Percentiles rank a stretch among this genome's conserved stretches.
Evolutionary conservation across 2,329 filamentous ascomycete genomes (phyloP).

Genomic region (Alternaria angustiovoidea): DNA sequence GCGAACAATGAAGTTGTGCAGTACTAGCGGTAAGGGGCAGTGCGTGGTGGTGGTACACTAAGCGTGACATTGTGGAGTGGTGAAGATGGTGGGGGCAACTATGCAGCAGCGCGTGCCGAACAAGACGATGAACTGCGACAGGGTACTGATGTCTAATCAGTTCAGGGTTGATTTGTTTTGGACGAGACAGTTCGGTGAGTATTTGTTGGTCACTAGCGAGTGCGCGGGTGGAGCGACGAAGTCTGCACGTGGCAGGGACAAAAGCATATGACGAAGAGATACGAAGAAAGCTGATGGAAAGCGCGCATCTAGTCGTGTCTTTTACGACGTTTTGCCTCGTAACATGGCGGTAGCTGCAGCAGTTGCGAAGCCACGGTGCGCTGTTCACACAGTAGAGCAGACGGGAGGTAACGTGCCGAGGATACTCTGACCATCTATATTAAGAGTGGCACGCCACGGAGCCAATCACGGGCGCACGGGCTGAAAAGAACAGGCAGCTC

Average conservation of each 20-base stretch:
- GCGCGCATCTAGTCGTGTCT: conserved; percentile 3
- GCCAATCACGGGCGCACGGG: conserved; percentile 29
- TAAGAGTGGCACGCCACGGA: conserved; percentile 30
- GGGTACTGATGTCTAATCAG: conserved; percentile 7
- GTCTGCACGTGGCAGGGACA: conserved; percentile 5
- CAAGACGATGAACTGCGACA: neutral
- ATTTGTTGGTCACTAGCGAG: conserved; percentile 7
- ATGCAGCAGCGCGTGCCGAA: neutral
- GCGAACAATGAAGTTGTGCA: conserved; percentile 1
- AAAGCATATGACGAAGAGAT: conserved; percentile 13
- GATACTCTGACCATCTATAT: conserved; percentile 32
- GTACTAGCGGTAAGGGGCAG: conserved; percentile 6
- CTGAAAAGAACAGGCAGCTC: conserved; percentile 16
- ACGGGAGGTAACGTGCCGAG: conserved; percentile 29
- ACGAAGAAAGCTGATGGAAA: conserved; percentile 17
- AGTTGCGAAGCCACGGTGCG: conserved; percentile 7
- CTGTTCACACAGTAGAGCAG: conserved; percentile 11
- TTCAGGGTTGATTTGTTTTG: neutral
- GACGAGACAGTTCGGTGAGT: neutral
- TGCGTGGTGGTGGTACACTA: conserved; percentile 10
- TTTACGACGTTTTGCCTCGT: conserved; percentile 1
- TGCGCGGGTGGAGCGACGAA: conserved; percentile 3
- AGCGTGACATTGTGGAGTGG: conserved; percentile 13
- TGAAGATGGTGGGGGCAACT: neutral
- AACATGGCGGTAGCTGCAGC: neutral